A percentile compares a stretch with the other conserved stretches of the same genome.
These are phyloP conservation scores for Eimeria praecox DNA, from an alignment of 169 alveolate species.

Conservation along the genomic window DNA sequence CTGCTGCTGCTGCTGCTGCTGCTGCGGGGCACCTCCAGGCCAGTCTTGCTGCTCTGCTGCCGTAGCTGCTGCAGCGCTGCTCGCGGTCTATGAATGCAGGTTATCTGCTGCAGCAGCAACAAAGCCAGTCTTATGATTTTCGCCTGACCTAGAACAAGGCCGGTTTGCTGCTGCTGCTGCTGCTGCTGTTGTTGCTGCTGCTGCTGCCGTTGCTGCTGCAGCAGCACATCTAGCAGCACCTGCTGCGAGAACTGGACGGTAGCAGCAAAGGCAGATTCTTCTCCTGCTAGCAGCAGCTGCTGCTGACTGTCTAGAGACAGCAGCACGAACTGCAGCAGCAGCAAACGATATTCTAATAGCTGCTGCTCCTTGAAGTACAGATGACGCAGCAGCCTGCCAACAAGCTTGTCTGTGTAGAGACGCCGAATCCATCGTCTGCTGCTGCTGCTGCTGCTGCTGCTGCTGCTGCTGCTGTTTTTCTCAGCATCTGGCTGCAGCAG, in stretches of 20 bases:
- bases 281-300: conserved; percentile 72
- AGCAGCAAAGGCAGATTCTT: conserved; percentile 70
- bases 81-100: conserved; percentile 49
- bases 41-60: conserved; percentile 66
- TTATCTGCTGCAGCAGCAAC: conserved; percentile 81
- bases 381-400: conserved; percentile 60
- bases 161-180: conserved; percentile 17
- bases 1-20: conserved; percentile 51
- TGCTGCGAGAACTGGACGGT: conserved; percentile 64
- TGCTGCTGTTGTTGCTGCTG: conserved; percentile 23
- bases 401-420: conserved; percentile 48
- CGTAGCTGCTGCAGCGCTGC: conserved; percentile 53
- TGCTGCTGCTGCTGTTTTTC: conserved; percentile 10
- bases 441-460: conserved; percentile 69
- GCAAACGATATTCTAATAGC: conserved; percentile 60
- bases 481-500: conserved; percentile 1
- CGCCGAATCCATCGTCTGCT: conserved; percentile 46
- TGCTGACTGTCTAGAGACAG: conserved; percentile 61
- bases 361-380: conserved; percentile 62
- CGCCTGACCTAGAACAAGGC: conserved; percentile 70
- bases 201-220: conserved; percentile 60
- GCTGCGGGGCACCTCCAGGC: conserved; percentile 43
- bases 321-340: conserved; percentile 67
- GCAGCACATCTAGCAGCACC: conserved; percentile 65
- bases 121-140: conserved; percentile 71